These are phyloP conservation scores for Aphanomyces astaci DNA, from an alignment of 352 stramenopile species.

Conservation along the genomic window DNA sequence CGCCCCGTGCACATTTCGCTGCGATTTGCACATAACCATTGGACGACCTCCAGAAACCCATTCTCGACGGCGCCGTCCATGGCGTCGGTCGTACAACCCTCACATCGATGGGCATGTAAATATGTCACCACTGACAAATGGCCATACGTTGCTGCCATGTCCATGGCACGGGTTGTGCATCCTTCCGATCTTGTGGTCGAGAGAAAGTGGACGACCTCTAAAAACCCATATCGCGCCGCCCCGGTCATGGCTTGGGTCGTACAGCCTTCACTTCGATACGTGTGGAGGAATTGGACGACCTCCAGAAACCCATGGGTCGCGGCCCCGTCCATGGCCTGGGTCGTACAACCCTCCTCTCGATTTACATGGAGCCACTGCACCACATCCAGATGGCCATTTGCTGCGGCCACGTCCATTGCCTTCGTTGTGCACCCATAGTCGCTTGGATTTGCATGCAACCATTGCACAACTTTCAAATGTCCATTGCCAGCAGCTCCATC, in stretches of 20 bases:
- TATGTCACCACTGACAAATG: background rate
- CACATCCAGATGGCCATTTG: conserved; percentile 22
- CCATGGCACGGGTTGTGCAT: conserved; percentile 8
- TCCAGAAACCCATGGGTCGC: background rate
- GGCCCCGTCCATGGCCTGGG: background rate
- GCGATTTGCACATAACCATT: background rate
- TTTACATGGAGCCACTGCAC: conserved; percentile 21
- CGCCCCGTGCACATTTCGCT: background rate
- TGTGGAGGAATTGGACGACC: conserved; percentile 32
- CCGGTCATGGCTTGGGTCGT: background rate
- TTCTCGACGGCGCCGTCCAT: background rate
- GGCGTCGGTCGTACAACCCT: conserved; percentile 11
- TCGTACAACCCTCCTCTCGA: conserved; percentile 14
- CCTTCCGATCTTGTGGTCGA: background rate
- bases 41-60: background rate
- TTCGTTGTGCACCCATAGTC: conserved; percentile 8
- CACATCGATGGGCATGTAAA: background rate
- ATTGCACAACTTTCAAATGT: conserved; percentile 12
- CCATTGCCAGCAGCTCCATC: conserved; percentile 4
- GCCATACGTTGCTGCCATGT: conserved; percentile 2
- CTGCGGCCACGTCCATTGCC: conserved; percentile 19
- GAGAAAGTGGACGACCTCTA: background rate
- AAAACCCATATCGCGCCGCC: background rate
- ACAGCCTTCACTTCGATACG: conserved; percentile 29
- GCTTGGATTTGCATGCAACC: conserved; percentile 13